Conservation (phyloP, 2,329 filamentous ascomycete species). For the Botryotinia narcissicola region DNA sequence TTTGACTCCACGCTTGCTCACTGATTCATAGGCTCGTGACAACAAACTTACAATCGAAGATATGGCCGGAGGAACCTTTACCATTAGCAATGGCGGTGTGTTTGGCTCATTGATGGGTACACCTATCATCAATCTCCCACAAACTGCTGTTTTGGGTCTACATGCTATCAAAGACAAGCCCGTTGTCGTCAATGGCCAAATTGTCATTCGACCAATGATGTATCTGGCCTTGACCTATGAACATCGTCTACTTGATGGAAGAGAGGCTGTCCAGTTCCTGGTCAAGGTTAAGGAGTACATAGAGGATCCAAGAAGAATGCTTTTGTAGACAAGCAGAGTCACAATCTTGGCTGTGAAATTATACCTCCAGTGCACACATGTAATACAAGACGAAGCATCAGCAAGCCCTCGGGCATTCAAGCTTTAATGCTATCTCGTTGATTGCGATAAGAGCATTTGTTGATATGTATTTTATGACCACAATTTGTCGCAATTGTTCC, state of each 20-base stretch:
- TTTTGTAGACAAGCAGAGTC: slow-evolving; percentile 50
- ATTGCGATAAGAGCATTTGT: background rate
- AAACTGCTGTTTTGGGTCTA: slow-evolving; percentile 86
- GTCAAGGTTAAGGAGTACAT: slow-evolving; percentile 98
- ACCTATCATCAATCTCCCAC: slow-evolving; percentile 95
- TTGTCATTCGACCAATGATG: slow-evolving; percentile 99
- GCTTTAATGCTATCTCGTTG: background rate
- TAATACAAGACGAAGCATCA: slow-evolving; percentile 16
- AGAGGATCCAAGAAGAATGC: slow-evolving; percentile 91
- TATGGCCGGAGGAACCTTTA: slow-evolving; percentile 98
- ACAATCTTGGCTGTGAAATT: slow-evolving; percentile 8
- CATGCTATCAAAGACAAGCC: slow-evolving; percentile 96
- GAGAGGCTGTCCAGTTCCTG: slow-evolving; percentile 93
- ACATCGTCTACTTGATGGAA: slow-evolving; percentile 89
- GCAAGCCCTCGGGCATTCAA: background rate
- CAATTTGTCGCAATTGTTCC: background rate
- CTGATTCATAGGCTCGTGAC: slow-evolving; percentile 69
- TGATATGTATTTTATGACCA: background rate
- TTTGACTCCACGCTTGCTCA: slow-evolving; percentile 22
- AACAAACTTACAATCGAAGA: slow-evolving; percentile 98
- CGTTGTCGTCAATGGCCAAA: slow-evolving; percentile 85
- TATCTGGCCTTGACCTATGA: slow-evolving; percentile 97
- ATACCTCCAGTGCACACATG: slow-evolving; percentile 15
- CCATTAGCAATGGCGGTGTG: slow-evolving; percentile 95
- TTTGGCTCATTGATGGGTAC: slow-evolving; percentile 98